Base-by-base conservation (phyloP, 345 rosid genomes). In the Syzygium jambos region DNA sequence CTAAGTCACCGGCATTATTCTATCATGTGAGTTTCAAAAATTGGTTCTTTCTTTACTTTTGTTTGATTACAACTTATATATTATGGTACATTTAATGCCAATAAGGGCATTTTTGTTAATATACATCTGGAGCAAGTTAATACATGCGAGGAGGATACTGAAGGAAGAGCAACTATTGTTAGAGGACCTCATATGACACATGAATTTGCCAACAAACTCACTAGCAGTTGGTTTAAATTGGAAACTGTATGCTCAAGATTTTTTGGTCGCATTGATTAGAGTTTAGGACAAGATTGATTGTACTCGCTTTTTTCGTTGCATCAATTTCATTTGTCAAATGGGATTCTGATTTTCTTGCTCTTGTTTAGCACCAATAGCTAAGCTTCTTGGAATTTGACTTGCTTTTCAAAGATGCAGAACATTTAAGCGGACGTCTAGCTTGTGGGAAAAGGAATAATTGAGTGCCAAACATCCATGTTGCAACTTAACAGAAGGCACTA, bases 1-100 rank as follows among this genome's bases (percentile, higher is more conserved):
- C 87, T 87, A 61, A 41, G 85, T 53, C 85, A n/a, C 52, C 86
- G 38, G n/a, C 68, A 86, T 83, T 73, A 34, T 73, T 34, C 78
- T 34, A 38, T 73, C 49, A 73, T 53, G 17, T 51, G 84, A 52
- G n/a, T 63, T 85, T 38, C 80, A 34, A 22, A 23, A 73, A 2
- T 34, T 73, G 25, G 25, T 73, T 38, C 55, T 86, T 91, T 93
- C 93, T 92, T 92, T 80, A 89, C 86, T 85, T 83, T 59, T 53
- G 61, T 55, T 29, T 73, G 46, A 68, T 34, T 34, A 19, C 12
- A 34, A 34, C 80, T 13, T 34, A 34, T 19, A 34, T 19, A 73
- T 25, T 4, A 34, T 38, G 80, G 41, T 34, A 68, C 22, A 68
- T 68, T 34, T 34, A 17, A 68, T 68, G 46, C 80, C 80, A 19